Evolutionary conservation across 148 eudicot species (phyloP), one percentile per base, ranked within the genome.

Genomic region (Arctostaphylos glauca): DNA sequence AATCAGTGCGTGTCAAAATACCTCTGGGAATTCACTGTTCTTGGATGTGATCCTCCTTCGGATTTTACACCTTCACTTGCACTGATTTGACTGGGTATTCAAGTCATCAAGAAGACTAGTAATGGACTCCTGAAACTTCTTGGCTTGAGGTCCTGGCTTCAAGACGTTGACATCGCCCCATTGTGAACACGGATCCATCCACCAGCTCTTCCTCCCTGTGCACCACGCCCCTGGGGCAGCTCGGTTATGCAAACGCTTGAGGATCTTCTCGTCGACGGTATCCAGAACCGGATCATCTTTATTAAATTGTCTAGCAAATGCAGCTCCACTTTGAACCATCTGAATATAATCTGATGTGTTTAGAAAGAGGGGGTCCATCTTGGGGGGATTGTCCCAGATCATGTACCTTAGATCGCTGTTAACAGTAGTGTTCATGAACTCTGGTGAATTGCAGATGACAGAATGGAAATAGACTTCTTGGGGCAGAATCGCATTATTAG

Each of bases 301-400:
- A 18, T 80, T 25, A 67, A 96, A 94, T 76, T 89, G 94, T 80
- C 98, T 86, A 8, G 94, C 99, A 86, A 94, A 93, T 67, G 93
- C 98, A 79, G 99, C 98, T 48, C 99, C 97, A 79, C 99, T 96
- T 66, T 90, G 86, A 78, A 87, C 86, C 96, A 96, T 96, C 79
- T 85, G 90, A 80, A 89, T 89, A 77, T 87, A 96, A 87, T 90
- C 90, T 6, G 94, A 88, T 16, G 85, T 85, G 68, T 83, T 88
- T 38, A 96, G 86, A 82, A 84, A 93, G 74, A 80, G 94, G 80
- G 94, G 95, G 66, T 93, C 94, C 99, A 96, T 96, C 80, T 90
- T 96, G 6, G 99, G 99, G 80, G 99, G 99, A 84, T 87, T 91
- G 83, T 94, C 99, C 99, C 99, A 96, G 23, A 92, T 90, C 92